Percentiles rank a stretch among this genome's conserved stretches.
Conservation (phyloP, 2,329 filamentous ascomycete genomes). For the Cercospora zeae-maydis region DNA sequence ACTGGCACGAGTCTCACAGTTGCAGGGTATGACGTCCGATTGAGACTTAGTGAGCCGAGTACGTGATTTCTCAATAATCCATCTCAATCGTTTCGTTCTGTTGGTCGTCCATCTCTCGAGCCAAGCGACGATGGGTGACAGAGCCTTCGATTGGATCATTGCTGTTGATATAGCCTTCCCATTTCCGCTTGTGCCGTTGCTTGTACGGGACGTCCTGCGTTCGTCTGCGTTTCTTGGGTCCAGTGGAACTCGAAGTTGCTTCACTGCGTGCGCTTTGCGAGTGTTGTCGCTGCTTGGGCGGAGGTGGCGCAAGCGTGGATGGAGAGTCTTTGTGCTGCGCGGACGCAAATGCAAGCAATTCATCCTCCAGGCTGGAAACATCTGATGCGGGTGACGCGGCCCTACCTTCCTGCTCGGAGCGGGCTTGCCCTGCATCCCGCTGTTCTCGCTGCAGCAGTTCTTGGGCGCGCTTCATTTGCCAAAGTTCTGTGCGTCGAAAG, state of each 20-base stretch:
- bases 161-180: constrained; percentile 38
- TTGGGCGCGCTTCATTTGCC: constrained; percentile 59
- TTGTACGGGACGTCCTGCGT: constrained; percentile 32
- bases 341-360: constrained; percentile 20
- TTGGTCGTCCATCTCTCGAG: constrained; percentile 44
- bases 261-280: constrained; percentile 26
- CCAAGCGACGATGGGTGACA: constrained; percentile 45
- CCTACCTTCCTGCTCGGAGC: not conserved
- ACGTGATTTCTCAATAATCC: constrained; percentile 42
- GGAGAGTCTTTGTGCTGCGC: constrained; percentile 5
- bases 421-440: constrained; percentile 12
- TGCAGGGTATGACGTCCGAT: not conserved
- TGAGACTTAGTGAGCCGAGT: not conserved
- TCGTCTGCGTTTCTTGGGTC: constrained; percentile 15
- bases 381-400: constrained; percentile 25
- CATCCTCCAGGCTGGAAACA: constrained; percentile 30
- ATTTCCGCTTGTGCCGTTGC: constrained; percentile 36
- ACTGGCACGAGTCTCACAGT: not conserved
- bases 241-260: constrained; percentile 16
- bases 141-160: constrained; percentile 36
- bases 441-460: constrained; percentile 19
- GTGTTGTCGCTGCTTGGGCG: constrained; percentile 10
- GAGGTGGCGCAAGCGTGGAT: not conserved
- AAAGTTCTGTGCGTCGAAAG: constrained; percentile 84
- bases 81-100: constrained; percentile 42